Evolutionary conservation across 768 basidiomycete genomes (phyloP), one percentile per base, ranked within the genome.

Genomic region (Vishniacozyma victoriae): DNA sequence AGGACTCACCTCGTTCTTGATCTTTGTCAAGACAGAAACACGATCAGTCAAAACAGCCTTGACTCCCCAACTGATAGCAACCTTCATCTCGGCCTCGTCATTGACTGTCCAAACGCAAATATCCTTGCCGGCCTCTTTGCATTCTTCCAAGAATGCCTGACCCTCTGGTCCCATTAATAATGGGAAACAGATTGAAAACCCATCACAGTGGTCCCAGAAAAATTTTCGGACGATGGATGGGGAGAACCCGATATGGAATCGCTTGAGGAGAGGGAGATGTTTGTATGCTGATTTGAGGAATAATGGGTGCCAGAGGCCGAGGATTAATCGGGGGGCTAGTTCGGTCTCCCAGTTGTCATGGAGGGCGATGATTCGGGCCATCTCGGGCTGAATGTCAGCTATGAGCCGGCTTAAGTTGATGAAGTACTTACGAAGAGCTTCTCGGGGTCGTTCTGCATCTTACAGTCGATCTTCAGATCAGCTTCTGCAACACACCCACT

Each of bases 21-120:
- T 39, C 18, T 50, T 44, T 1, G 65, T 60, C 35, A 64, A 68
- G 7, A 47, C 57, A 12, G 49, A 60, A 2, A 72, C 68, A 1
- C 56, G 26, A 54, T 74, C 73, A 9, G 73, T 74, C 25, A 74
- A 49, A 12, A 73, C 56, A 11, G 62, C 68, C 38, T 68, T 64
- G 44, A 74, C 50, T 1, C 69, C 73, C 71, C 71, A 71, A 5
- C 42, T 35, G 22, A 62, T 50, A 11, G 68, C 64, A 25, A 64
- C 50, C 33, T 48, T 54, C 68, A 72, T 70, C 54, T 73, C 71
- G 23, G 48, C 55, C 7, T 50, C 44, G 50, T 68, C 63, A 57
- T 74, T 99, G 22, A 97, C 93, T 0, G 95, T 99, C 95, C 92
- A 96, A 3, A 90, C 88, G 80, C 92, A 84, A 47, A 97, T 59